phyloP scores from a whole-genome alignment of 2,329 filamentous ascomycete genomes.

The Botrytis porri region DNA sequence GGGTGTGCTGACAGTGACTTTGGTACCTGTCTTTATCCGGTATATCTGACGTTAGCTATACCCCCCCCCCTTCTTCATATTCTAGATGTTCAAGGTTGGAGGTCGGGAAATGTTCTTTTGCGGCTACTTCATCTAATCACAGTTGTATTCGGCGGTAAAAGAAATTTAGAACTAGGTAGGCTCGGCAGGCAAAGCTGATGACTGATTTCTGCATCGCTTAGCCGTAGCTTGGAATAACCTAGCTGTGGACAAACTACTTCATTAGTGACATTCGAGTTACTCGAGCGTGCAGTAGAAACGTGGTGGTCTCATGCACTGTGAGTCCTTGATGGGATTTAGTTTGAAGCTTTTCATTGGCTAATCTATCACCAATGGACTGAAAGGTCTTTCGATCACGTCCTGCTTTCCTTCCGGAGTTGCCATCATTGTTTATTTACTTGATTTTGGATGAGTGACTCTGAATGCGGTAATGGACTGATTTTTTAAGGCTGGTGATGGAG shows the following conservation, averaged over 20 bases:
- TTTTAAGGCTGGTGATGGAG: slow-evolving; percentile 9
- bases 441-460: slow-evolving; percentile 11
- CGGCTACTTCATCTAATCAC: neutral
- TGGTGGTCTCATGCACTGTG: slow-evolving; percentile 20
- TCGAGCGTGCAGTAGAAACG: slow-evolving; percentile 18
- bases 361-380: slow-evolving; percentile 12
- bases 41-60: slow-evolving; percentile 5
- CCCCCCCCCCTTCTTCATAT: neutral
- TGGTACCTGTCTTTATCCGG: slow-evolving; percentile 4
- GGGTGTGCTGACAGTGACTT: slow-evolving; percentile 7
- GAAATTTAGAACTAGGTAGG: neutral
- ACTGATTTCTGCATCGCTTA: neutral
- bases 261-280: slow-evolving; percentile 16
- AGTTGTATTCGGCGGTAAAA: slow-evolving; percentile 14
- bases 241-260: slow-evolving; percentile 2
- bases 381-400: slow-evolving; percentile 21
- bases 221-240: neutral
- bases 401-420: slow-evolving; percentile 4
- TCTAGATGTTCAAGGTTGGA: neutral
- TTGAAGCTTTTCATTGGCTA: slow-evolving; percentile 3
- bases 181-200: neutral
- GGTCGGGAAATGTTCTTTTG: slow-evolving; percentile 1
- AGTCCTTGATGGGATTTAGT: slow-evolving; percentile 14
- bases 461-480: slow-evolving; percentile 16
- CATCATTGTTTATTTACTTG: slow-evolving; percentile 16